Evolutionary conservation across 2,329 filamentous ascomycete species (phyloP).

Genomic region (Dendrostoma leiphaemia): DNA sequence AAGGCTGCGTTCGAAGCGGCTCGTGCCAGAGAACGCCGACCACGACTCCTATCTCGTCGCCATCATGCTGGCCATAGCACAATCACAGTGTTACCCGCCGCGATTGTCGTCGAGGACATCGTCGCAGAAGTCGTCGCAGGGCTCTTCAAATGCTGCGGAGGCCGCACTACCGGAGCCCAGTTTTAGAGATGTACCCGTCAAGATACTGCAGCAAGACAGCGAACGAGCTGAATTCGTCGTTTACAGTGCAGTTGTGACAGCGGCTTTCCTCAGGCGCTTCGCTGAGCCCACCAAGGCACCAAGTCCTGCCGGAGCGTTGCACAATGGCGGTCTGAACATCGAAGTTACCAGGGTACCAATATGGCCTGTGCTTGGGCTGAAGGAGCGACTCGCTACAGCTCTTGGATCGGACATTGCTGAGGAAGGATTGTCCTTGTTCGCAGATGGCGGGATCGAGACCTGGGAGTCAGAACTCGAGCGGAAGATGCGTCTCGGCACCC

Average conservation of each 20-base stretch:
- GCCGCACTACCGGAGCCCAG: conserved; percentile 24
- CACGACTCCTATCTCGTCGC: conserved; percentile 53
- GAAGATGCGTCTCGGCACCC: conserved; percentile 12
- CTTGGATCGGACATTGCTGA: conserved; percentile 52
- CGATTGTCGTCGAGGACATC: conserved; percentile 11
- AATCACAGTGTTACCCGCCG: conserved; percentile 48
- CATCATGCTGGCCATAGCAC: conserved; percentile 56
- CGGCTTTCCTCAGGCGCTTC: conserved; percentile 48
- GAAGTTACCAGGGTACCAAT: conserved; percentile 47
- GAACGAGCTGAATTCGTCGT: conserved; percentile 49
- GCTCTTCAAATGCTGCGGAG: conserved; percentile 16
- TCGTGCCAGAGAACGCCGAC: conserved; percentile 46
- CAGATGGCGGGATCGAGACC: conserved; percentile 38
- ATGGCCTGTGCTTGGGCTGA: conserved; percentile 55
- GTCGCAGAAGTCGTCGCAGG: conserved; percentile 25
- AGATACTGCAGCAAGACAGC: conserved; percentile 50
- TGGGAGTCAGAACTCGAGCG: conserved; percentile 38
- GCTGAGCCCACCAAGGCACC: conserved; percentile 44
- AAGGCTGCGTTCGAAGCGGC: conserved; percentile 41
- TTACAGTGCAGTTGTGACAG: conserved; percentile 49
- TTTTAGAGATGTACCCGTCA: conserved; percentile 48
- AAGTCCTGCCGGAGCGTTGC: conserved; percentile 21
- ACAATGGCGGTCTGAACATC: conserved; percentile 40
- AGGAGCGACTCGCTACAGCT: conserved; percentile 53
- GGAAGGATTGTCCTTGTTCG: conserved; percentile 27